These are phyloP conservation scores for Diaporthe ilicicola DNA, from an alignment of 2,329 filamentous ascomycete genomes.

Conservation along the genomic window DNA sequence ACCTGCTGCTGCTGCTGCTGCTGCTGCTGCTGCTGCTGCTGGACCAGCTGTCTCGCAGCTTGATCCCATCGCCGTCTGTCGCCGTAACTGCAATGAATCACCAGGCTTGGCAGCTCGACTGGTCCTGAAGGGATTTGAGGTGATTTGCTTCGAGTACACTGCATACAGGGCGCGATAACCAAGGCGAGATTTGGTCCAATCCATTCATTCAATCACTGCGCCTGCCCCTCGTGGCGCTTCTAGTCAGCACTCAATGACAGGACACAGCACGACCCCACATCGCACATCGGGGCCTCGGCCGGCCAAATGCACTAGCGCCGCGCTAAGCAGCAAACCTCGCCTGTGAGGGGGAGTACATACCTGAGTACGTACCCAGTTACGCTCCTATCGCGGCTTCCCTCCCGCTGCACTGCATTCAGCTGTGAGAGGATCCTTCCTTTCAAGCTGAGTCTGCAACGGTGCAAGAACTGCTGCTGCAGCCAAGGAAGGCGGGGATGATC, in stretches of 20 bases:
- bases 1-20: too few species aligned
- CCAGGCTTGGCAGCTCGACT: background rate
- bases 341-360: background rate
- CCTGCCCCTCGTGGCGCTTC: background rate
- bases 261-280: background rate
- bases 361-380: background rate
- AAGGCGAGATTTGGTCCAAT: background rate
- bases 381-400: background rate
- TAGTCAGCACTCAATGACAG: background rate
- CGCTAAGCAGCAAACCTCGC: background rate
- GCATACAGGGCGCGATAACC: too few species aligned
- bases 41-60: background rate
- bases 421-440: background rate
- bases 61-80: background rate
- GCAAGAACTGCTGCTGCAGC: background rate
- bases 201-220: background rate
- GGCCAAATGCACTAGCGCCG: background rate
- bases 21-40: too few species aligned
- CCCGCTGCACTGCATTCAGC: background rate
- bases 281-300: slow-evolving; percentile 1
- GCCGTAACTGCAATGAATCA: background rate
- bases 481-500: background rate
- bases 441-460: background rate
- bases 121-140: background rate
- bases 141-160: too few species aligned